Evolutionary conservation across 768 basidiomycete species (phyloP).

Genomic region (Fomitopsis pulvina): DNA sequence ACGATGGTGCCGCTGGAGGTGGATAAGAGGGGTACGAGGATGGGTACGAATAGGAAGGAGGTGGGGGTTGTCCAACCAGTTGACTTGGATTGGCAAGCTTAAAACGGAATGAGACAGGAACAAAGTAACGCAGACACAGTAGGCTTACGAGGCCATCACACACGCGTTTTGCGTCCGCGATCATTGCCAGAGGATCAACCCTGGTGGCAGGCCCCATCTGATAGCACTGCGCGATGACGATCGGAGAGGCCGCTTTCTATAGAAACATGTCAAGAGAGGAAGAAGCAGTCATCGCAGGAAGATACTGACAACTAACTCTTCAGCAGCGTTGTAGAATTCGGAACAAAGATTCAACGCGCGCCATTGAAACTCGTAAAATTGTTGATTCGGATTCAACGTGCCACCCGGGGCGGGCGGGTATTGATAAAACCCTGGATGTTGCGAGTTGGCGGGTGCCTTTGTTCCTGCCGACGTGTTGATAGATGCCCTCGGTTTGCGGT

Average conservation of each 20-base stretch:
- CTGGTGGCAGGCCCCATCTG: constrained; percentile 63
- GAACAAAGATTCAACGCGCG: constrained; percentile 75
- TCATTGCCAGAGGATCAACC: constrained; percentile 68
- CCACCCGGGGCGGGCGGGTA: constrained; percentile 36
- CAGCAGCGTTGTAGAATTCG: constrained; percentile 81
- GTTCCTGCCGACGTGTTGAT: constrained; percentile 7
- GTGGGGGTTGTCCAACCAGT: constrained; percentile 56
- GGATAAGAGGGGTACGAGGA: constrained; percentile 7
- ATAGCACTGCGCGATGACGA: constrained; percentile 78
- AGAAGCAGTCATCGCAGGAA: too few relatives aligned
- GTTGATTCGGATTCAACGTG: constrained; percentile 62
- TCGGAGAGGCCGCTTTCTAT: constrained; percentile 51
- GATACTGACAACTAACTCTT: constrained; percentile 72
- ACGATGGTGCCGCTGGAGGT: constrained; percentile 20
- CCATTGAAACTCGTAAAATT: constrained; percentile 86
- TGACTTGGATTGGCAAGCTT: constrained; percentile 73
- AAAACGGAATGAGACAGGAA: constrained; percentile 8
- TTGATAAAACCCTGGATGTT: constrained; percentile 35
- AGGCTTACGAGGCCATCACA: constrained; percentile 63
- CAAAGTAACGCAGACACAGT: not conserved
- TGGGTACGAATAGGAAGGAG: constrained; percentile 24
- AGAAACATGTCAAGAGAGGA: constrained; percentile 1
- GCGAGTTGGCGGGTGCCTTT: constrained; percentile 23
- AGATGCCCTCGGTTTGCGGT: constrained; percentile 42
- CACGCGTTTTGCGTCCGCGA: constrained; percentile 69